Conservation (phyloP, 2,329 filamentous ascomycete genomes). For the Paecilomyces niveus region DNA sequence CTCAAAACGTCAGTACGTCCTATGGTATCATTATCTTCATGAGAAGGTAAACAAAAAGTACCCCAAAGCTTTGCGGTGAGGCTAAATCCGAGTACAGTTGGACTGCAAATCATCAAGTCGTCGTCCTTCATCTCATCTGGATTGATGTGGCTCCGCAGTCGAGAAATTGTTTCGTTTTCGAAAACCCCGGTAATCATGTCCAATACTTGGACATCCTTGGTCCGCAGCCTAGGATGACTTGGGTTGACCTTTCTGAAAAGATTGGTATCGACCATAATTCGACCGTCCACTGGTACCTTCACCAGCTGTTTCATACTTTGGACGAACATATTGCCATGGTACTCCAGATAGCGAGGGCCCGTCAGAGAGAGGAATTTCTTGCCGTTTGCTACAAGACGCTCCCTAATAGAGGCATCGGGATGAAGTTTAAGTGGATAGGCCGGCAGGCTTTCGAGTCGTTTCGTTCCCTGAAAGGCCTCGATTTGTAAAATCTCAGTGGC, state of each 20-base stretch:
- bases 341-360: slow-evolving; percentile 2
- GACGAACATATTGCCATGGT: slow-evolving; percentile 4
- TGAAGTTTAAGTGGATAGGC: slow-evolving; percentile 22
- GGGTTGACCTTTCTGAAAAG: slow-evolving; percentile 7
- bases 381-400: background rate
- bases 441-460: slow-evolving; percentile 14
- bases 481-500: slow-evolving; percentile 11
- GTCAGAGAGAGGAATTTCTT: slow-evolving; percentile 1
- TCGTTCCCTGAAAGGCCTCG: slow-evolving; percentile 10
- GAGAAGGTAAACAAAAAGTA: too few relatives aligned
- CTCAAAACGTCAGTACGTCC: too few relatives aligned
- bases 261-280: slow-evolving; percentile 7
- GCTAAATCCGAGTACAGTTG: too few relatives aligned
- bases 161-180: too few relatives aligned
- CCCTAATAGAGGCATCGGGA: slow-evolving; percentile 4
- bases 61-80: too few relatives aligned
- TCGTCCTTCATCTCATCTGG: too few relatives aligned
- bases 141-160: too few relatives aligned
- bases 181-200: too few relatives aligned
- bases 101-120: too few relatives aligned
- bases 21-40: too few relatives aligned
- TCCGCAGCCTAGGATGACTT: slow-evolving; percentile 4
- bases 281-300: slow-evolving; percentile 4
- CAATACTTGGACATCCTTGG: too few relatives aligned
- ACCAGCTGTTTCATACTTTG: background rate